Percentiles rank a stretch among this genome's conserved stretches.
Conservation (phyloP, 345 rosid species). For the Eutrema japonicum region DNA sequence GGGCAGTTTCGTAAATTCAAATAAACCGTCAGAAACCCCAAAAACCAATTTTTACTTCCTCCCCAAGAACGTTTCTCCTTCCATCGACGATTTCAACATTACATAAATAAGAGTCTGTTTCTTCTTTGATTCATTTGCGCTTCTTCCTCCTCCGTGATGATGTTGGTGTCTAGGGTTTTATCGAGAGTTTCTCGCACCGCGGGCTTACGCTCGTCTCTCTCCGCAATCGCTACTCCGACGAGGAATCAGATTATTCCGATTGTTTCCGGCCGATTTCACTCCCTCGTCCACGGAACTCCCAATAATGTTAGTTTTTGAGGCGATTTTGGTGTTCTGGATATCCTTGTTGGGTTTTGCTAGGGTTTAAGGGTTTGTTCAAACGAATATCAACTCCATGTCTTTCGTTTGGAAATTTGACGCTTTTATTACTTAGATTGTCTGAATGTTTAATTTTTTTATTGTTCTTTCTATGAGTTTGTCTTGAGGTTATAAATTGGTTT, state of each 20-base stretch:
- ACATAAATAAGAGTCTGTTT: not conserved
- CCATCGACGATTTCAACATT: not conserved
- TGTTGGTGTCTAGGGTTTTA: constrained; percentile 61
- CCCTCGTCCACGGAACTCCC: constrained; percentile 45
- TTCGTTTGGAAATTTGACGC: constrained; percentile 2
- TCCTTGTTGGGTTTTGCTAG: constrained; percentile 46
- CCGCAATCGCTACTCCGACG: constrained; percentile 46
- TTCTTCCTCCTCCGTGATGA: constrained; percentile 16
- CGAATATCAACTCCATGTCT: constrained; percentile 14
- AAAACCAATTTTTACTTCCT: constrained; percentile 33
- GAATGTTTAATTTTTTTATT: constrained; percentile 4
- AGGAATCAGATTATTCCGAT: constrained; percentile 44
- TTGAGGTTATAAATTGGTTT: not conserved
- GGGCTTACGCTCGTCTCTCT: constrained; percentile 51
- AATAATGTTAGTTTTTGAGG: constrained; percentile 41
- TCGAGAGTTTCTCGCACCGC: constrained; percentile 60
- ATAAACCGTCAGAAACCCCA: not conserved
- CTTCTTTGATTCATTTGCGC: constrained; percentile 4
- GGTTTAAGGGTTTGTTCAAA: constrained; percentile 50
- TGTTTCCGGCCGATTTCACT: constrained; percentile 47
- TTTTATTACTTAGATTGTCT: constrained; percentile 4
- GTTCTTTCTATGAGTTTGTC: not conserved
- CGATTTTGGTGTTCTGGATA: not conserved
- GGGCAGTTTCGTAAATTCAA: constrained; percentile 44
- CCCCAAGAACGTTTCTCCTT: constrained; percentile 37